Evolutionary conservation across 2,329 filamentous ascomycete genomes (phyloP).

Genomic region (Cryphonectria carpinicola): DNA sequence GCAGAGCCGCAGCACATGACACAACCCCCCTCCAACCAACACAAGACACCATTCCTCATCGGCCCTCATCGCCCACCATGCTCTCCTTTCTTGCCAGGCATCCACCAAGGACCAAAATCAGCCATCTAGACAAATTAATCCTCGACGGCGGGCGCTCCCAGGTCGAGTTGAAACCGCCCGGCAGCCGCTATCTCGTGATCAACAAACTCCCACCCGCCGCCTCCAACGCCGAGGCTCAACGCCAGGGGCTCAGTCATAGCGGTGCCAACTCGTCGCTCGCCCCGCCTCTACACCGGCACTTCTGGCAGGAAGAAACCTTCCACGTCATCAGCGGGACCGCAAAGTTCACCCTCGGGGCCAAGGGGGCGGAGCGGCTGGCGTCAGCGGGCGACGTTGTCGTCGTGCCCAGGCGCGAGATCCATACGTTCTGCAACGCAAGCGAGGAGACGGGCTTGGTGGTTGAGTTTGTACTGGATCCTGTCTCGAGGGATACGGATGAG

Average conservation of each 20-base stretch:
- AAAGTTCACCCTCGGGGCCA: conserved; percentile 12
- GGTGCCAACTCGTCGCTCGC: conserved; percentile 20
- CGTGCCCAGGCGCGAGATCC: conserved; percentile 14
- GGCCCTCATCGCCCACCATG: conserved; percentile 1
- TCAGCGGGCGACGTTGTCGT: conserved; percentile 19
- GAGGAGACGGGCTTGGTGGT: conserved; percentile 15
- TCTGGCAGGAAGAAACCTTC: conserved; percentile 23
- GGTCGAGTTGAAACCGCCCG: conserved; percentile 16
- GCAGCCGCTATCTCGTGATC: conserved; percentile 21
- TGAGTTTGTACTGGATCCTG: conserved; percentile 25
- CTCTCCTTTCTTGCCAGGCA: conserved; percentile 24
- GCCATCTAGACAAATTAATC: conserved; percentile 9
- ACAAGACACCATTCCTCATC: neutral
- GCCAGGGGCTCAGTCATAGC: neutral
- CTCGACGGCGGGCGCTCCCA: conserved; percentile 22
- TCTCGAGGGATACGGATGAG: conserved; percentile 19
- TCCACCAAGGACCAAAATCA: conserved; percentile 19
- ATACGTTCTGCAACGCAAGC: conserved; percentile 27
- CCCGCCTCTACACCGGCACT: conserved; percentile 22
- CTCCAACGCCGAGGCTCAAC: neutral
- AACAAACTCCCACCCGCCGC: conserved; percentile 25
- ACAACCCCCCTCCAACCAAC: neutral
- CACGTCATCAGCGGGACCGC: conserved; percentile 21
- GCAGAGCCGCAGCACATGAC: neutral
- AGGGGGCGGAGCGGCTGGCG: neutral